Base-by-base conservation (phyloP, 2,329 filamentous ascomycete genomes). In the Coniochaeta hoffmannii region DNA sequence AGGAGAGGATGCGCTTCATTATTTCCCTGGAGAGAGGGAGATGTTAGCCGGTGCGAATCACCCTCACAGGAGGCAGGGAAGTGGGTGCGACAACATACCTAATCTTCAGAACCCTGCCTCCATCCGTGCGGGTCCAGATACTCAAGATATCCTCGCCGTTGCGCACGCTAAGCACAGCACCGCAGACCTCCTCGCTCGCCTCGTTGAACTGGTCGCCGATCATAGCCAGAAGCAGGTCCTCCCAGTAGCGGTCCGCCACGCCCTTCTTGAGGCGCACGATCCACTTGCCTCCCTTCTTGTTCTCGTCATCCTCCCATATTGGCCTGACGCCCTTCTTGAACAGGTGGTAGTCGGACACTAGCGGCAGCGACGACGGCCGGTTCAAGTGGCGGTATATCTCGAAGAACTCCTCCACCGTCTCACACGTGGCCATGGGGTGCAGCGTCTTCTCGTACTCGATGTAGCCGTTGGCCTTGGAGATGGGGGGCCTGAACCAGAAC, bases 301-400 rank as follows among this genome's bases (percentile, higher is more conserved):
- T 99, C 69, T 95, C 90, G 50, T 96, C 91, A 64, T 99, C 94
- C 72, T 99, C 94, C 94, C 94, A 99, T 64, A 99, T 94, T 22
- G 94, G 94, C 58, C 94, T 86, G 59, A 99, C 92, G 55, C 92
- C 93, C 68, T 94, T 91, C 73, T 94, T 96, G 78, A 99, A 99
- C 58, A 99, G 87, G 70, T 99, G 94, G 69, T 97, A 99, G 73
- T 99, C 94, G 24, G 92, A 97, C 30, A 97, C 93, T 4, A 93
- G 86, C 7, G 93, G 93, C 56, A 99, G 78, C 32, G 81, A 77
- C 34, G 92, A 97, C 2, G 95, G 94, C 28, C 89, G 85, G 75
- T 95, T 96, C 50, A 99, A 80, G 71, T 97, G 91, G 55, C 82
- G 78, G 69, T 96, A 97, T 35, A 96, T 85, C 50, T 83, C 80